Evolutionary conservation across 495 filamentous ascomycete species (phyloP).

Genomic region (Neurospora pannonica): DNA sequence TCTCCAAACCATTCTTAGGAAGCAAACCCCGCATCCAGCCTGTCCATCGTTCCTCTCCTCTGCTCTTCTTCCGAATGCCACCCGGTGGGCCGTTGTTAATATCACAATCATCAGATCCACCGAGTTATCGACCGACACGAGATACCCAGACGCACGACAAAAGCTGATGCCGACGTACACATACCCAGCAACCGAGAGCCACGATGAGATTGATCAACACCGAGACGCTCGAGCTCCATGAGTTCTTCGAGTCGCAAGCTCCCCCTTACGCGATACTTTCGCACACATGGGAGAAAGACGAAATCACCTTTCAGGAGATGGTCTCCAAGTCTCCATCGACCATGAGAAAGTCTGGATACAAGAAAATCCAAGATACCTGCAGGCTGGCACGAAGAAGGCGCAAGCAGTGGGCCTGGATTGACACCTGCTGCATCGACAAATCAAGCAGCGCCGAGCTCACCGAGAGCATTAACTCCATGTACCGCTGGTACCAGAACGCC

Average conservation of each 20-base stretch:
- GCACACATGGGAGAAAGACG: constrained; percentile 5
- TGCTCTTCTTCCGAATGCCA: background rate
- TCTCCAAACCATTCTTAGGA: background rate
- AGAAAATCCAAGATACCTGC: constrained; percentile 24
- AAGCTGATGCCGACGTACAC: background rate
- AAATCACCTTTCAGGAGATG: constrained; percentile 7
- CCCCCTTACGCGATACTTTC: constrained; percentile 1
- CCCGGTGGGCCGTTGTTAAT: background rate
- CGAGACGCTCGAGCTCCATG: background rate
- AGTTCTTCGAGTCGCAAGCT: background rate
- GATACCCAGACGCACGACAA: background rate
- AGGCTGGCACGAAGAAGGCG: constrained; percentile 13
- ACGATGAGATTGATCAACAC: constrained; percentile 3
- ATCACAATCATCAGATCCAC: accelerated
- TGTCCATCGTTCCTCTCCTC: background rate
- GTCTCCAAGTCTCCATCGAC: background rate
- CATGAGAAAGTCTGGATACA: background rate
- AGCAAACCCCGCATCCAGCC: background rate
- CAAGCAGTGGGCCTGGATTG: constrained; percentile 31
- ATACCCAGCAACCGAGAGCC: background rate
- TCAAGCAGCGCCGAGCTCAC: constrained; percentile 34
- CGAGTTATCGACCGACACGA: background rate
- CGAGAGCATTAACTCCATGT: constrained; percentile 44
- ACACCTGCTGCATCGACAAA: constrained; percentile 41
- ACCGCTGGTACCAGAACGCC: constrained; percentile 25